Evolutionary conservation across 495 filamentous ascomycete genomes (phyloP).

Genomic region (Aspergillus cavernicola): DNA sequence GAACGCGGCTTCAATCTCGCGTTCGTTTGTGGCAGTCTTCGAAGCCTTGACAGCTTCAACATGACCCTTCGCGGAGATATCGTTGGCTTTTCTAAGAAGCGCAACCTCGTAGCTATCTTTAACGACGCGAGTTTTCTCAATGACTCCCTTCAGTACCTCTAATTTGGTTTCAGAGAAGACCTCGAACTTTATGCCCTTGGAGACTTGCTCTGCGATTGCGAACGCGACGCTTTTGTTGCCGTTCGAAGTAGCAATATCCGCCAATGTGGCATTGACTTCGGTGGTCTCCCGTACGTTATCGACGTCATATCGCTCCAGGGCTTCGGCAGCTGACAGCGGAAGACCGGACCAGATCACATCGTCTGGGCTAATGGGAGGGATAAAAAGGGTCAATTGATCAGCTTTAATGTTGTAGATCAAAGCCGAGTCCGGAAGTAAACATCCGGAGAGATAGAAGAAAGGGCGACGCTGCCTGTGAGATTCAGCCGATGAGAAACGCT

Average conservation of each 20-base stretch:
- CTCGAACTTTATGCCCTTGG: slow-evolving; percentile 59
- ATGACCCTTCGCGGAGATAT: slow-evolving; percentile 74
- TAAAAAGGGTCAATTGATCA: slow-evolving; percentile 78
- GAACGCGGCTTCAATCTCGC: slow-evolving; percentile 77
- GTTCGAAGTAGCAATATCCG: slow-evolving; percentile 38
- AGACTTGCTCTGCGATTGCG: slow-evolving; percentile 68
- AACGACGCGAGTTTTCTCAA: slow-evolving; percentile 72
- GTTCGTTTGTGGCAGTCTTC: slow-evolving; percentile 67
- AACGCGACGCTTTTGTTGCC: slow-evolving; percentile 55
- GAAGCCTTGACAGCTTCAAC: slow-evolving; percentile 63
- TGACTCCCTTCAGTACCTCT: slow-evolving; percentile 62
- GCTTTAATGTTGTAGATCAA: slow-evolving; percentile 74
- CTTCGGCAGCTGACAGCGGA: slow-evolving; percentile 72
- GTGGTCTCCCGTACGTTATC: slow-evolving; percentile 67
- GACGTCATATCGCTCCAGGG: slow-evolving; percentile 73
- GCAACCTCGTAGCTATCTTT: slow-evolving; percentile 86
- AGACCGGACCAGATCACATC: slow-evolving; percentile 96
- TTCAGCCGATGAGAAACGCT: neutral
- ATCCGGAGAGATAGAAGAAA: slow-evolving; percentile 95
- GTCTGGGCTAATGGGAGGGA: slow-evolving; percentile 83
- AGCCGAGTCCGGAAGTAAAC: slow-evolving; percentile 74
- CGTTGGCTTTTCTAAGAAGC: slow-evolving; percentile 77
- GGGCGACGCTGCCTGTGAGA: slow-evolving; percentile 68
- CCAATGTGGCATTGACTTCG: slow-evolving; percentile 65
- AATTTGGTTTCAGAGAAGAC: slow-evolving; percentile 61